Evolutionary conservation across 2,329 filamentous ascomycete genomes (phyloP), one percentile per base, ranked within the genome.

Genomic region (Cyphellophora attinorum): DNA sequence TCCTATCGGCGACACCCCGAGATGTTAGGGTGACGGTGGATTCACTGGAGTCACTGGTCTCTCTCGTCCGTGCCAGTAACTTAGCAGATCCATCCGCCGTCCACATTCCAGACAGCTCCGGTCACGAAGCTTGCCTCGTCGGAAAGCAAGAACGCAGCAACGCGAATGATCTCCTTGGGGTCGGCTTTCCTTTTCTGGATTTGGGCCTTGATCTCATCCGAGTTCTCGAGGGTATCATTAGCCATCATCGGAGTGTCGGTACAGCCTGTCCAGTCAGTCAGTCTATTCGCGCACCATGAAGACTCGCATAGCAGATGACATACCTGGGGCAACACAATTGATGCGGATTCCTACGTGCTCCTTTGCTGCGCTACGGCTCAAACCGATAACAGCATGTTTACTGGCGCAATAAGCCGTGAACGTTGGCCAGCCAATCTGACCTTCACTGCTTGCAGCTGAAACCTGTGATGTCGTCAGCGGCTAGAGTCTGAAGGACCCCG

Each of bases 91-190:
- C 60, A 65, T 0, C 63, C 65, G 4, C 67, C 67, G 48, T 70
- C 67, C 12, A 70, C 61, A 33, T 52, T 60, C 29, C 63, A 56
- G 3, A 63, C 56, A 10, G 58, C 54, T 0, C 66, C 65, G 2
- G 66, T 70, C 2, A 67, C 62, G 46, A 61, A 69, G 3, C 59
- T 63, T 2, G 59, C 51, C 10, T 61, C 59, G 38, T 65, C 59
- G 29, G 62, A 62, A n/a, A 70, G 49, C 41, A 71, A 43, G 29
- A 66, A 70, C 11, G 63, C 56, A 18, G 67, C 58, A 1, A 66
- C 53, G 14, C 60, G 56, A 5, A 64, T 64, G 1, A 57, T 51
- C 35, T 61, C 58, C 3, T 58, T 51, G 0, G 55, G 37, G 11
- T 45, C 56, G 4, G 57, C 56, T 10, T 50, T 37, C 5, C 56